Conservation (phyloP, 306 rosid genomes). For the Vigna angularis region DNA sequence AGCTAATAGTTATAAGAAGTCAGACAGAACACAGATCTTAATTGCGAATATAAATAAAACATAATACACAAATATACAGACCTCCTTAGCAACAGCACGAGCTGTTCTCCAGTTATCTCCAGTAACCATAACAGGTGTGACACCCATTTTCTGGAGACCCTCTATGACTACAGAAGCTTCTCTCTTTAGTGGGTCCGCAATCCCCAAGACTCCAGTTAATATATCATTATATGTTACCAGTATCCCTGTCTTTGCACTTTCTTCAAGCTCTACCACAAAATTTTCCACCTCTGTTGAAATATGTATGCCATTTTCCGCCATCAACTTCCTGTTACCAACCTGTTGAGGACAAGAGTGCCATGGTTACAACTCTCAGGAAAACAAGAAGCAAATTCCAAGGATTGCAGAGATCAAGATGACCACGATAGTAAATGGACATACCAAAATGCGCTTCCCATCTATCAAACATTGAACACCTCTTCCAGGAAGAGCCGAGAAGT, state of each 20-base stretch:
- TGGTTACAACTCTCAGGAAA: slow-evolving; percentile 44
- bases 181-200: slow-evolving; percentile 94
- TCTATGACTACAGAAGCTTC: slow-evolving; percentile 93
- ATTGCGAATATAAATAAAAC: slow-evolving; percentile 14
- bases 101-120: slow-evolving; percentile 99
- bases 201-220: slow-evolving; percentile 83
- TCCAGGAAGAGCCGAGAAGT: slow-evolving; percentile 89
- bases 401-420: slow-evolving; percentile 24
- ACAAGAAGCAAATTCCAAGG: slow-evolving; percentile 25
- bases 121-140: slow-evolving; percentile 89
- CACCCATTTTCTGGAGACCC: slow-evolving; percentile 92
- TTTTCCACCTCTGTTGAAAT: slow-evolving; percentile 76
- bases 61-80: slow-evolving; percentile 44
- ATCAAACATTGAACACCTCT: slow-evolving; percentile 77
- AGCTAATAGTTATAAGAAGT: slow-evolving; percentile 26
- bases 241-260: slow-evolving; percentile 88
- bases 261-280: slow-evolving; percentile 83
- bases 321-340: slow-evolving; percentile 94
- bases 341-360: slow-evolving; percentile 47
- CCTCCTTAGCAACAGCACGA: slow-evolving; percentile 92
- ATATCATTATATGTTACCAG: slow-evolving; percentile 71
- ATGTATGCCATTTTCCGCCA: slow-evolving; percentile 74
- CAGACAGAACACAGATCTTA: slow-evolving; percentile 34
- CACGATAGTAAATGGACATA: slow-evolving; percentile 46
- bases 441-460: slow-evolving; percentile 73